Evolutionary conservation across 148 eudicot species (phyloP), one percentile per base, ranked within the genome.

Genomic region (Cornus suecica): DNA sequence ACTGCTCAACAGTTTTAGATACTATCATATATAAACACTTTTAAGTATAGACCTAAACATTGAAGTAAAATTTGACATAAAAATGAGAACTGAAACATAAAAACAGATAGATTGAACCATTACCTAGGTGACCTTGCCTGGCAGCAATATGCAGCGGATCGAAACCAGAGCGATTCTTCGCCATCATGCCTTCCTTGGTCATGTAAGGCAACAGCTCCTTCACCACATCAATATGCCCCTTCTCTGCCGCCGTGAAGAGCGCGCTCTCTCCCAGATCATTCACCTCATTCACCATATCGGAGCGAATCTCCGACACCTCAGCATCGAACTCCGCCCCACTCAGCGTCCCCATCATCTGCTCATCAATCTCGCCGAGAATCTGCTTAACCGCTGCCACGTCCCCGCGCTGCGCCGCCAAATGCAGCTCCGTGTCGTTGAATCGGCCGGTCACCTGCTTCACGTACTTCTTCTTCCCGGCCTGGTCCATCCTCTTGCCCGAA

Each of bases 361-460:
- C 88, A n/a, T 88, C 82, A 18, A 92, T 92, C 65, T 88, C 94
- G 48, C 66, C 86, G 25, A 92, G 69, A 3, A 90, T 88, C 71
- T 84, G 79, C 69, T 25, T 77, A 74, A 92, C 91, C 4, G 82
- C 88, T 60, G 73, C 84, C 78, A 84, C 72, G 23, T 90, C 90
- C 26, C 94, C 94, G 30, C 87, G 81, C 56, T 82, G 83, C 14
- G 97, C 94, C 3, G 89, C 89, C 74, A 90, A 70, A 70, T 90
- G 94, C 61, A 92, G 85, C 83, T 92, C 94, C 11, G 94, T 92
- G 61, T 92, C 97, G 32, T 92, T 92, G 74, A 85, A 88, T 42
- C 87, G 84, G 18, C 97, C 97, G 0, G 92, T 92, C 73, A 92
- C 97, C 81, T 92, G 94, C 83, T 88, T 90, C 82, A 92, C 88